These are phyloP conservation scores for Aspergillus sp. DNA, from an alignment of 2,329 filamentous ascomycete genomes.

Conservation along the genomic window DNA sequence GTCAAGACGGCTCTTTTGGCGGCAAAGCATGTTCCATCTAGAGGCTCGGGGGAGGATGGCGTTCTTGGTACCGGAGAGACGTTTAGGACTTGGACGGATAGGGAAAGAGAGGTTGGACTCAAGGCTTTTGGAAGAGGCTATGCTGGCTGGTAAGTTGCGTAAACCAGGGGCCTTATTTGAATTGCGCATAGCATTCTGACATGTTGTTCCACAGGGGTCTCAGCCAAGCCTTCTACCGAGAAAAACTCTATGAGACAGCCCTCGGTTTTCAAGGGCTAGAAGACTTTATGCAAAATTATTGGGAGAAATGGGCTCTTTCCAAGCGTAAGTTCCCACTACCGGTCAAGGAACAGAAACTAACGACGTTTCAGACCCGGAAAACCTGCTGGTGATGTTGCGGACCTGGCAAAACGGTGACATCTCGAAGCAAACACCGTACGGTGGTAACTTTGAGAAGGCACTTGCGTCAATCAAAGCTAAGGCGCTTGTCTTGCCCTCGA, in stretches of 20 bases:
- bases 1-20: slow-evolving; percentile 56
- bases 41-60: slow-evolving; percentile 45
- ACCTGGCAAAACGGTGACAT: slow-evolving; percentile 73
- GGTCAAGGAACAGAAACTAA: not conserved
- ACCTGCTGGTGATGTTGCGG: slow-evolving; percentile 66
- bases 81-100: slow-evolving; percentile 45
- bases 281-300: slow-evolving; percentile 67
- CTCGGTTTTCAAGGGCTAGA: slow-evolving; percentile 64
- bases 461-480: slow-evolving; percentile 66
- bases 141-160: slow-evolving; percentile 54
- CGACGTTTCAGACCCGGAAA: slow-evolving; percentile 55
- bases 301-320: slow-evolving; percentile 66
- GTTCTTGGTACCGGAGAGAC: slow-evolving; percentile 32
- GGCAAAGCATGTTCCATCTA: slow-evolving; percentile 49
- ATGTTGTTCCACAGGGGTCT: slow-evolving; percentile 52
- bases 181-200: not conserved
- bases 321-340: slow-evolving; percentile 43
- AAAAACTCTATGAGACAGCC: slow-evolving; percentile 58
- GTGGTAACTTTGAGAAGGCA: slow-evolving; percentile 58
- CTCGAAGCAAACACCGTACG: slow-evolving; percentile 61
- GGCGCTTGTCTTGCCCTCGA: slow-evolving; percentile 61
- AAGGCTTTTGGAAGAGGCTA: slow-evolving; percentile 70
- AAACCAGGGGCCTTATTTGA: too few relatives aligned
- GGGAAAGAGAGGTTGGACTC: slow-evolving; percentile 51
- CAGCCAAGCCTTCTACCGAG: slow-evolving; percentile 69